Evolutionary conservation across 176 grass and related monocot genomes (phyloP).

Genomic region (Eleusine coracana): DNA sequence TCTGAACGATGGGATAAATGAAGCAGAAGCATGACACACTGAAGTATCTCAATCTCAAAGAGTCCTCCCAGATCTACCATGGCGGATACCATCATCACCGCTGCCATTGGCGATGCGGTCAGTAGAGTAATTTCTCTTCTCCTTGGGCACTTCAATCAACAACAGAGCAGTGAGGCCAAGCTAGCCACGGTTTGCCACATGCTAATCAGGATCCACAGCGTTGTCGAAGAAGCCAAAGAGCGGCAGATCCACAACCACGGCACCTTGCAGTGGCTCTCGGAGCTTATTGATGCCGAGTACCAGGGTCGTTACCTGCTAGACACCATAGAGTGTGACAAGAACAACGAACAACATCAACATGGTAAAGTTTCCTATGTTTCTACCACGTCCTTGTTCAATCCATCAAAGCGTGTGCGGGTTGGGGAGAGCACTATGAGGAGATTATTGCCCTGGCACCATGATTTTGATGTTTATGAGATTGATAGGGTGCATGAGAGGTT

Average conservation of each 20-base stretch:
- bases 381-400: not conserved
- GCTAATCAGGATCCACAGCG: constrained; percentile 32
- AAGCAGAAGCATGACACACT: no score
- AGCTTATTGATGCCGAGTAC: constrained; percentile 1
- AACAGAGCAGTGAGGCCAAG: not conserved
- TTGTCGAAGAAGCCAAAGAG: constrained; percentile 33
- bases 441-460: not conserved
- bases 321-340: not conserved
- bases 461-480: not conserved
- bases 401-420: not conserved
- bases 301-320: not conserved
- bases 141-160: not conserved
- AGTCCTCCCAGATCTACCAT: not conserved
- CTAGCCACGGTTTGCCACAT: not conserved
- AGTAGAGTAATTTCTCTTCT: constrained; percentile 29
- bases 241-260: constrained; percentile 35
- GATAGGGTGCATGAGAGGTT: not conserved
- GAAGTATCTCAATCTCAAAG: no score
- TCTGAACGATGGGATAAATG: no score
- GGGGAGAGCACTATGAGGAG: not conserved
- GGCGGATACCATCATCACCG: constrained; percentile 6
- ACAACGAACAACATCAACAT: no score
- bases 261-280: constrained; percentile 21
- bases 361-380: not conserved
- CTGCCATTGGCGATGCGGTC: constrained; percentile 8